Conservation (phyloP, 1,139 yeast genomes). For the Spencermartinsiella ligniputridi region DNA sequence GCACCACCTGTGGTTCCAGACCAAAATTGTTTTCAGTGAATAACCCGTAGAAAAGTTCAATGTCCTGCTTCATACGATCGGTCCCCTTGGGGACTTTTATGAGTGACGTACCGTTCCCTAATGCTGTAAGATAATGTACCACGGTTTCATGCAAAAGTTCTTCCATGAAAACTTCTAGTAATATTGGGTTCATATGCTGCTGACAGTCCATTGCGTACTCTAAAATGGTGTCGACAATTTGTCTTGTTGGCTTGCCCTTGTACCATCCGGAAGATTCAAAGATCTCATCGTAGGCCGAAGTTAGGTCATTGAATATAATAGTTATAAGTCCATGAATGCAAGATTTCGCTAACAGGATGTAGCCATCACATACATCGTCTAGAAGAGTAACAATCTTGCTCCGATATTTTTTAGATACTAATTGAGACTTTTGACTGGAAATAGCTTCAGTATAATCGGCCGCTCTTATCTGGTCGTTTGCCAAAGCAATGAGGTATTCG, state of each 20-base stretch:
- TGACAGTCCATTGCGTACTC: constrained; percentile 69
- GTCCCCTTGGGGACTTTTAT: constrained; percentile 48
- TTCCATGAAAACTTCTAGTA: constrained; percentile 50
- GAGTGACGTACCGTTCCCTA: constrained; percentile 40
- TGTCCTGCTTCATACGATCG: constrained; percentile 61
- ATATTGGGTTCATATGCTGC: constrained; percentile 43
- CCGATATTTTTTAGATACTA: constrained; percentile 64
- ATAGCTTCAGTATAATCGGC: constrained; percentile 78
- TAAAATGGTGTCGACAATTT: constrained; percentile 64
- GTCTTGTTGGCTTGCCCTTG: constrained; percentile 49
- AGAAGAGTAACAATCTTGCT: constrained; percentile 51
- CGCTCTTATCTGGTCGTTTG: constrained; percentile 83
- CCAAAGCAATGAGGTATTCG: constrained; percentile 79
- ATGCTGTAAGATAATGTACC: constrained; percentile 44
- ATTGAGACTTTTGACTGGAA: constrained; percentile 55
- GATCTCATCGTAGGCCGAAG: constrained; percentile 43
- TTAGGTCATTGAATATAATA: constrained; percentile 69
- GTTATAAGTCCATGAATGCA: constrained; percentile 60
- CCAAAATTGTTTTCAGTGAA: constrained; percentile 48
- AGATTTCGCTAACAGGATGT: constrained; percentile 68
- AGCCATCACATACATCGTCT: constrained; percentile 66
- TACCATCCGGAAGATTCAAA: constrained; percentile 38
- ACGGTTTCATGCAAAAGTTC: constrained; percentile 46
- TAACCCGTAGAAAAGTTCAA: constrained; percentile 57
- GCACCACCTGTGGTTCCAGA: constrained; percentile 35